Base-by-base conservation (phyloP, 768 basidiomycete species). In the Boletus pseudopeckii region DNA sequence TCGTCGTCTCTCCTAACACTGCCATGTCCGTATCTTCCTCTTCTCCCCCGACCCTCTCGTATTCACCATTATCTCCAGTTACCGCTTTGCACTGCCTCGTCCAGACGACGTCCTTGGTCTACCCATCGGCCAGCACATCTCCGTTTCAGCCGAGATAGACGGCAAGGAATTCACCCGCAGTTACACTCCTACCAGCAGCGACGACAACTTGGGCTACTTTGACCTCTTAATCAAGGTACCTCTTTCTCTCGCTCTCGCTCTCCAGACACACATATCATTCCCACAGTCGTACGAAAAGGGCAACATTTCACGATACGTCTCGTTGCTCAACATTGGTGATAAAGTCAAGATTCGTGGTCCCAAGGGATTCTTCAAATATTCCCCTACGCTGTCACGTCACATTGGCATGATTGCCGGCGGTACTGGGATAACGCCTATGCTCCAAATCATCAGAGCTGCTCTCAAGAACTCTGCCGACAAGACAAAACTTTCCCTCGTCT, bases 341-440 rank as follows among this genome's bases (percentile, higher is more conserved):
- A 86, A 79, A 45, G 78, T 97, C 60, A 86, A 84, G 59, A 81
- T 98, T 77, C 96, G 95, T 72, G 97, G 97, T 2, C 97, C 97
- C 61, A 98, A 92, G 74, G 97, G 97, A 52, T 86, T 88, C 69
- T 98, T 98, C 81, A 81, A 79, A 59, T 99, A 98, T 75, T 63
- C 74, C 41, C 82, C 89, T 4, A 76, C 78, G 47, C 76, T 94
- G 42, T 80, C 87, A n/a, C 76, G 77, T 60, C 85, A 89, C 64
- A 74, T 99, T 53, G 88, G 92, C 66, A 95, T 99, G 95, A 97
- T 99, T 64, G 94, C 95, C 15, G 97, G 97, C 45, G 97, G 97
- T 36, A 98, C 97, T 3, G 97, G 97, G 52, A 96, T 99, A 71
- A 96, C 97, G 0, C 97, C 97, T 65, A 98, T 98, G 96, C 86